These are phyloP conservation scores for Lactarius indigo DNA, from an alignment of 768 basidiomycete genomes.

Conservation along the genomic window DNA sequence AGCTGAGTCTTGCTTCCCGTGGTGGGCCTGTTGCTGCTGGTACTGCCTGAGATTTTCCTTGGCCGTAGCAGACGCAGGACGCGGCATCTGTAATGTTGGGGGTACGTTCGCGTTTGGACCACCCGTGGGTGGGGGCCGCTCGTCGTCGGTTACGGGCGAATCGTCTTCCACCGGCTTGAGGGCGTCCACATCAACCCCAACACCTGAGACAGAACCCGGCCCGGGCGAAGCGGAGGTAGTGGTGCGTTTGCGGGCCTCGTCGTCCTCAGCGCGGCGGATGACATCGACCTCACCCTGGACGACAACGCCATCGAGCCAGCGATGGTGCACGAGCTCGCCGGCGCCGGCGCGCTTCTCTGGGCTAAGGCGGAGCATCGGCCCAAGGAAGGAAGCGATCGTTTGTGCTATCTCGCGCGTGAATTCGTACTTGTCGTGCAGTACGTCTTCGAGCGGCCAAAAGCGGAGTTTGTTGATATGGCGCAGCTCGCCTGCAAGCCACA, in stretches of 20 bases:
- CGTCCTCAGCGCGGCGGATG: slow-evolving; percentile 60
- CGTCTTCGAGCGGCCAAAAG: slow-evolving; percentile 81
- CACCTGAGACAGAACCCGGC: neutral
- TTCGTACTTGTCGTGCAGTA: slow-evolving; percentile 93
- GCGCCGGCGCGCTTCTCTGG: slow-evolving; percentile 89
- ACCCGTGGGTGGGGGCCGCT: slow-evolving; percentile 14
- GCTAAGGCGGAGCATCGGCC: slow-evolving; percentile 86
- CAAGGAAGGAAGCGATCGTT: slow-evolving; percentile 72
- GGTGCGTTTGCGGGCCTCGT: slow-evolving; percentile 37
- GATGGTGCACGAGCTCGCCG: slow-evolving; percentile 77
- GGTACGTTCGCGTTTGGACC: slow-evolving; percentile 6
- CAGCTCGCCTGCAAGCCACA: slow-evolving; percentile 57
- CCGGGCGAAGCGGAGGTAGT: slow-evolving; percentile 11
- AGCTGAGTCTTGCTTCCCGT: slow-evolving; percentile 1
- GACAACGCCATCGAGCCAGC: slow-evolving; percentile 79
- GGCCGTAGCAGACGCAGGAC: slow-evolving; percentile 23
- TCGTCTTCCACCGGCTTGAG: slow-evolving; percentile 77
- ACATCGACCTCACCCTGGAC: slow-evolving; percentile 91
- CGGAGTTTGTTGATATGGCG: slow-evolving; percentile 92
- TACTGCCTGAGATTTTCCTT: slow-evolving; percentile 28
- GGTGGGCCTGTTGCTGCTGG: neutral
- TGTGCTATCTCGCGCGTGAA: slow-evolving; percentile 83
- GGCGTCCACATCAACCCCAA: slow-evolving; percentile 41
- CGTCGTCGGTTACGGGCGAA: slow-evolving; percentile 25
- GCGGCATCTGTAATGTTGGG: slow-evolving; percentile 23